phyloP scores from a whole-genome alignment of 2,329 filamentous ascomycete species.

The Fulvia fulva region DNA sequence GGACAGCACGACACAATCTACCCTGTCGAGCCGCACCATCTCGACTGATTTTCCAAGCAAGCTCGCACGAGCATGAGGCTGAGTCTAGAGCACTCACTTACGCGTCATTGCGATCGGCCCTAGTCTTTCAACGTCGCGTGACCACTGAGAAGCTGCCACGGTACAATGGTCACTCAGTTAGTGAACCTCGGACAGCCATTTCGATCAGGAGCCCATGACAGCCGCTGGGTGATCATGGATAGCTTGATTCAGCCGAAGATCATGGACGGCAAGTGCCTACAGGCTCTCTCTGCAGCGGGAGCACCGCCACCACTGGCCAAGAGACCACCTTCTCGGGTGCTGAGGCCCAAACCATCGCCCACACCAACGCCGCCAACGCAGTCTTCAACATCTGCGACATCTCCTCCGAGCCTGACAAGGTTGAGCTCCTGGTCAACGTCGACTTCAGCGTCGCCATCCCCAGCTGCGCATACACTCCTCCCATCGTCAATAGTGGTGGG shows the following conservation, averaged over 20 bases:
- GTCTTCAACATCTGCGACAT: no score
- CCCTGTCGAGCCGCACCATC: not conserved
- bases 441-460: not conserved
- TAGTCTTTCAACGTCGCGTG: not conserved
- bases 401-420: no score
- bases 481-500: not conserved
- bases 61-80: not conserved
- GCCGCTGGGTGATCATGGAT: not conserved
- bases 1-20: no score
- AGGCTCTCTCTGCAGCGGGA: not conserved
- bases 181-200: not conserved
- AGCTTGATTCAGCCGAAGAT: no score
- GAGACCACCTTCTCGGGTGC: not conserved
- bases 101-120: not conserved
- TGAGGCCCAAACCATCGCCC: not conserved
- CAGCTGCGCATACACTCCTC: not conserved
- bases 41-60: not conserved
- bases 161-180: not conserved
- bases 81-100: not conserved
- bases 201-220: no score
- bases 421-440: no score
- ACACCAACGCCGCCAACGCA: not conserved
- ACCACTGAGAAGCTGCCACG: not conserved
- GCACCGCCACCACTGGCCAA: not conserved
- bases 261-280: no score